phyloP scores from a whole-genome alignment of 805 yeast species.

The Starmerella scarabaei region DNA sequence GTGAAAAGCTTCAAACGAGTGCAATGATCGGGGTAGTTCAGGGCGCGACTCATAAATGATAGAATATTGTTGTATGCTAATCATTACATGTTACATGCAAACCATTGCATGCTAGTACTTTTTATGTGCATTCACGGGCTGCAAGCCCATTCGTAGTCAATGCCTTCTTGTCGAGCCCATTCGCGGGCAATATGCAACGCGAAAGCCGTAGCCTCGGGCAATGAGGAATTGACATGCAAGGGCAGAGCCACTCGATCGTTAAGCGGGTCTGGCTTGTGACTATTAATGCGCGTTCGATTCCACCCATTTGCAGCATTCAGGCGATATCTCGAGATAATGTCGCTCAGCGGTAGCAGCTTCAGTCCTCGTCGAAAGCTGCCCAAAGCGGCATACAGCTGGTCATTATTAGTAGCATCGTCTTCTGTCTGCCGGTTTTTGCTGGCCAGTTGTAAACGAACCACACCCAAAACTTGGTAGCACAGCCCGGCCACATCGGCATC shows the following conservation, averaged over 20 bases:
- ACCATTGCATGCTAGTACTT: background rate
- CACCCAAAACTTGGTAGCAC: slow-evolving; percentile 25
- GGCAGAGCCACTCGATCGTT: slow-evolving; percentile 29
- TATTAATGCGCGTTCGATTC: slow-evolving; percentile 16
- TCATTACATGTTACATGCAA: too few relatives aligned
- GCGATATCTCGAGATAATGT: slow-evolving; percentile 17
- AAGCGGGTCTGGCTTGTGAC: slow-evolving; percentile 25
- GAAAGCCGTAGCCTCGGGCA: slow-evolving; percentile 33
- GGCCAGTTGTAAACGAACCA: slow-evolving; percentile 22
- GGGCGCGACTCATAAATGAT: too few relatives aligned
- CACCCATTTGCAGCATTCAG: slow-evolving; percentile 10
- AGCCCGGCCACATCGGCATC: slow-evolving; percentile 24
- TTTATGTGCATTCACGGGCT: background rate
- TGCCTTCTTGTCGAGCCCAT: slow-evolving; percentile 27
- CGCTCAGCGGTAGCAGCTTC: slow-evolving; percentile 18
- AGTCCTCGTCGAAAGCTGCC: slow-evolving; percentile 25
- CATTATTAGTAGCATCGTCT: slow-evolving; percentile 8
- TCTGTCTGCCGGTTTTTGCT: slow-evolving; percentile 5
- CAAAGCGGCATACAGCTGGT: slow-evolving; percentile 11
- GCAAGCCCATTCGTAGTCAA: slow-evolving; percentile 24
- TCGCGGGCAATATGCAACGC: slow-evolving; percentile 27
- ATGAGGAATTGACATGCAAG: slow-evolving; percentile 27
- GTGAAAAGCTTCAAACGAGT: slow-evolving; percentile 75
- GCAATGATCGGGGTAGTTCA: slow-evolving; percentile 84
- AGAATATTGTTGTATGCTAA: too few relatives aligned